Percentiles rank a stretch among this genome's conserved stretches.
phyloP scores from a whole-genome alignment of 2,329 filamentous ascomycete species.

The Penicillium vulpinum region DNA sequence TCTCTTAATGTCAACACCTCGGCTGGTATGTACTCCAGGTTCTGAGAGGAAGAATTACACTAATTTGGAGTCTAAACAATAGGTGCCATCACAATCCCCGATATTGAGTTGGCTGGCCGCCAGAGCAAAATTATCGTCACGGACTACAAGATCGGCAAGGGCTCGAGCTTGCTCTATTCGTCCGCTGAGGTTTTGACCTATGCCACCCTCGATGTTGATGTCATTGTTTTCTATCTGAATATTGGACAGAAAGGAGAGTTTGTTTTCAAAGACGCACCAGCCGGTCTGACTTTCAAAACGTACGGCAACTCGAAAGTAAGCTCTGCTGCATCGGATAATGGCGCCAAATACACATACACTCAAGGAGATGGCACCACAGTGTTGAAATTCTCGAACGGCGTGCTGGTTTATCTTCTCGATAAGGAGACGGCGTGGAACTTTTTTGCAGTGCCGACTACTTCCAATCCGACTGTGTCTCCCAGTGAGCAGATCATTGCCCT shows the following conservation, averaged over 20 bases:
- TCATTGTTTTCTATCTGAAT: conserved; percentile 53
- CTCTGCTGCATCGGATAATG: conserved; percentile 26
- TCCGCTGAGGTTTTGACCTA: conserved; percentile 54
- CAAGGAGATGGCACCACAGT: conserved; percentile 50
- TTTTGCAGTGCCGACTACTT: conserved; percentile 54
- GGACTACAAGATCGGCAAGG: conserved; percentile 51
- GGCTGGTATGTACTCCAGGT: conserved; percentile 39
- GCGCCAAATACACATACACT: conserved; percentile 47
- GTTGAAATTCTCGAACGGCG: conserved; percentile 52
- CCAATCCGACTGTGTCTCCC: conserved; percentile 47
- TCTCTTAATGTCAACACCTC: conserved; percentile 52
- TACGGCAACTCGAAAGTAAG: conserved; percentile 45
- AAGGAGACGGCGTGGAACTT: conserved; percentile 57
- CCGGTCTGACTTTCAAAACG: conserved; percentile 40
- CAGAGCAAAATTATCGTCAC: conserved; percentile 58
- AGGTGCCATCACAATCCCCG: conserved; percentile 36
- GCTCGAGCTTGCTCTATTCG: conserved; percentile 51
- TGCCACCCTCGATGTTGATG: conserved; percentile 42
- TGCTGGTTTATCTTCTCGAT: conserved; percentile 56
- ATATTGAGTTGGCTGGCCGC: conserved; percentile 52
- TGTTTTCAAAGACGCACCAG: conserved; percentile 45
- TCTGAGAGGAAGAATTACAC: background rate
- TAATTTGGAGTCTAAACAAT: conserved; percentile 15
- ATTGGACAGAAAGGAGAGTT: conserved; percentile 54
- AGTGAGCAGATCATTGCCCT: conserved; percentile 50